Evolutionary conservation across 2,329 filamentous ascomycete genomes (phyloP).

Genomic region (Pseudogymnoascus sp.): DNA sequence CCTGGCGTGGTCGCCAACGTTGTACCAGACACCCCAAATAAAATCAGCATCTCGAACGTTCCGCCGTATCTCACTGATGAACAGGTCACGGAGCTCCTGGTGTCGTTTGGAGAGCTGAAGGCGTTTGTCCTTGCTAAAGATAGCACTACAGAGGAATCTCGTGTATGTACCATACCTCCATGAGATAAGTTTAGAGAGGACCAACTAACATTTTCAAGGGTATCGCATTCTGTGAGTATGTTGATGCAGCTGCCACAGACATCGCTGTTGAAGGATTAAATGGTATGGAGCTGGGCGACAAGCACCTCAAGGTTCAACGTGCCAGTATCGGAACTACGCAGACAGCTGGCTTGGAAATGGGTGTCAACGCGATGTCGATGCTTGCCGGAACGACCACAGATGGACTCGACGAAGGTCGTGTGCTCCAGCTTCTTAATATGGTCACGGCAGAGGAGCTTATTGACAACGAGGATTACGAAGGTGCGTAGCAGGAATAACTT

Average conservation of each 20-base stretch:
- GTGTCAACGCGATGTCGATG: slow-evolving; percentile 96
- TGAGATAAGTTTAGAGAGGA: neutral
- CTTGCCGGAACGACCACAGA: slow-evolving; percentile 81
- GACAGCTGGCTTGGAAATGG: slow-evolving; percentile 83
- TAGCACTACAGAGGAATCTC: slow-evolving; percentile 71
- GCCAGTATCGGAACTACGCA: slow-evolving; percentile 94
- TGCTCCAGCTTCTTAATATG: slow-evolving; percentile 95
- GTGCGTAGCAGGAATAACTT: slow-evolving; percentile 39
- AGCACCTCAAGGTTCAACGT: slow-evolving; percentile 73
- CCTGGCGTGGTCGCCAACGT: slow-evolving; percentile 69
- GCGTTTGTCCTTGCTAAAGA: slow-evolving; percentile 89
- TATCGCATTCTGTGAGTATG: slow-evolving; percentile 94
- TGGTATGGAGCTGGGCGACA: slow-evolving; percentile 85
- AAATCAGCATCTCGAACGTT: slow-evolving; percentile 87
- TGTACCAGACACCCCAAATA: slow-evolving; percentile 88
- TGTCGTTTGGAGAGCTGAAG: slow-evolving; percentile 87
- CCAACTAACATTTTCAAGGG: slow-evolving; percentile 49
- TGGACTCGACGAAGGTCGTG: slow-evolving; percentile 71
- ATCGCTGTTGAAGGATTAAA: slow-evolving; percentile 87
- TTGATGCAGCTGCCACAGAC: slow-evolving; percentile 65
- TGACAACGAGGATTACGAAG: slow-evolving; percentile 91
- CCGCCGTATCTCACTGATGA: slow-evolving; percentile 82
- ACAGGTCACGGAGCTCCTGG: slow-evolving; percentile 81
- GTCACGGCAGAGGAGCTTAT: slow-evolving; percentile 91
- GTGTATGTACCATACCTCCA: slow-evolving; percentile 48